Base-by-base conservation (phyloP, 768 basidiomycete genomes). In the Tulasnella sp. region DNA sequence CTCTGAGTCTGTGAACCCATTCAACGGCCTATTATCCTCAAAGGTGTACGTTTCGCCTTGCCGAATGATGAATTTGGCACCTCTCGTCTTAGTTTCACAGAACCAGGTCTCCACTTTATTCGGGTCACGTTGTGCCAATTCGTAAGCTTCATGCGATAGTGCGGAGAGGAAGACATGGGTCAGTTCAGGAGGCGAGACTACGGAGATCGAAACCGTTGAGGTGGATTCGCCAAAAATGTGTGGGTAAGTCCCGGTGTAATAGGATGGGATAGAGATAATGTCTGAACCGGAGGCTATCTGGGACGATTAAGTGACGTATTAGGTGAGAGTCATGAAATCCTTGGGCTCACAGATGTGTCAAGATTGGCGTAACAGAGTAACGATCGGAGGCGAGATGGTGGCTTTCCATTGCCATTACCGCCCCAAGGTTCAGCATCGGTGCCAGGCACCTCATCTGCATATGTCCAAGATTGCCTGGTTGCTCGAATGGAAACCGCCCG, bases 131-230 rank as follows among this genome's bases (percentile, higher is more conserved):
- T 56, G 48, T 10, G 62, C 17, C 3, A 61, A 11, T 8, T 26
- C 32, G 32, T 38, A 54, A 13, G 62, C 60, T 17, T 47, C 24
- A 15, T 24, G 19, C 3, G 61, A 51, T n/a, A 50, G 48, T 17
- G 62, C 62, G 13, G 47, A 21, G 21, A 62, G 23, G 24, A 63
- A 49, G 13, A 63, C 17, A 29, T 63, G 62, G n/a, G 62, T 52
- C n/a, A 63, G 50, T 21, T 21, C 24, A 24, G 44, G 32, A 30
- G 61, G 61, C 19, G 34, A 45, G 23, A 51, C 43, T 7, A 23
- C 17, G n/a, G 30, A n/a, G 32, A 62, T 30, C n/a, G 32, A 27
- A 47, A 45, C 24, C 24, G 55, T 48, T 21, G 32, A 26, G 52
- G n/a, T 55, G 30, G 60, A 21, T 15, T 15, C 61, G 30, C 24